A percentile compares a stretch with the other conserved stretches of the same genome.
These are phyloP conservation scores for Fusarium coicis DNA, from an alignment of 2,329 filamentous ascomycete genomes.

Conservation along the genomic window DNA sequence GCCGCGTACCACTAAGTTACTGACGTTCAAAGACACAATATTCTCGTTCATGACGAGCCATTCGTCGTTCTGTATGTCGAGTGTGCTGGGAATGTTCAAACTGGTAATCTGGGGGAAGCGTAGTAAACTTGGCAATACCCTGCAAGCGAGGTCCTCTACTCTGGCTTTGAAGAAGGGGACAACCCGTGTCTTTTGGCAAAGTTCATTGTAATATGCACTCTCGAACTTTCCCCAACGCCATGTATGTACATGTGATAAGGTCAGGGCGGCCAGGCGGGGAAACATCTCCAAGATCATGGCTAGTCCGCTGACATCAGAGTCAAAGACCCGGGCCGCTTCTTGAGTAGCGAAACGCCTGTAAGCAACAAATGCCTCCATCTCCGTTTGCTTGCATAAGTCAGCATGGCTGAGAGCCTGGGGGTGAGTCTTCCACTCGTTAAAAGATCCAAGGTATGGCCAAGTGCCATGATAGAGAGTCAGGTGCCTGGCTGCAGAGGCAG, in stretches of 20 bases:
- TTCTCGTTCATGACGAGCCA: background rate
- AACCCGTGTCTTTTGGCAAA: background rate
- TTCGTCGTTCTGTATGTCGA: background rate
- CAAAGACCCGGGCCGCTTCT: background rate
- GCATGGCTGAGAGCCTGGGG: background rate
- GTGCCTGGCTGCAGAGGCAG: background rate
- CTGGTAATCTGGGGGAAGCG: background rate
- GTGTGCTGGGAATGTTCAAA: background rate
- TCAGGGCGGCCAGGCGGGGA: background rate
- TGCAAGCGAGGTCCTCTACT: background rate
- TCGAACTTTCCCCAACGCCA: background rate
- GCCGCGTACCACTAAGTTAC: background rate
- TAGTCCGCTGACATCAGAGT: background rate
- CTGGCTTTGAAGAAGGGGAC: background rate
- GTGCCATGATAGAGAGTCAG: background rate
- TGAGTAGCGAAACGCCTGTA: background rate
- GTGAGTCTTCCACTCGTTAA: background rate
- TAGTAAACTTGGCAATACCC: background rate
- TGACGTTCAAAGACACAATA: background rate
- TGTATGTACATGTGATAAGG: background rate
- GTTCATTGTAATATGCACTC: background rate
- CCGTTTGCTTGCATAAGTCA: background rate
- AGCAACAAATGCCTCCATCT: background rate
- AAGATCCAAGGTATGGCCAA: background rate
- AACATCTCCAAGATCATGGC: background rate